Base-by-base conservation (phyloP, 768 basidiomycete species). In the Cyclocybe cylindracea region DNA sequence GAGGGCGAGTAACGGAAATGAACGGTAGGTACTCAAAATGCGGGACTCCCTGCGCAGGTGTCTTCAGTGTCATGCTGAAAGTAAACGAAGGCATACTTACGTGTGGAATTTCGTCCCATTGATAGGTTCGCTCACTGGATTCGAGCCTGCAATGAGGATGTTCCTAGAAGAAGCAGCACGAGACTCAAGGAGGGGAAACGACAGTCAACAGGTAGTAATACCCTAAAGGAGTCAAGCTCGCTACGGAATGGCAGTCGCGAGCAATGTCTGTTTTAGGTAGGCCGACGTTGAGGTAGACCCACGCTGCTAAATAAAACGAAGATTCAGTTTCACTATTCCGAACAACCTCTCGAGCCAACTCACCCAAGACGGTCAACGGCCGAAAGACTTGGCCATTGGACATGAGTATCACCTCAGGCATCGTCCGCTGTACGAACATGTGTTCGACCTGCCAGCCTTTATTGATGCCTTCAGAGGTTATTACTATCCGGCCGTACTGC, bases 181-280 rank as follows among this genome's bases (percentile, higher is more conserved):
- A 44, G 24, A 32, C 16, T n/a, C 19, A 10, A 8, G 9, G 13
- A 13, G 38, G 5, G 32, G 14, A 14, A 24, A 19, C 16, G 33
- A 3, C 8, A 34, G 19, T 31, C 8, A 13, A 16, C 11, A 10
- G 13, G 5, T 19, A 13, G 33, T 10, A 38, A 37, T 52, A 61
- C 60, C 82, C 59, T 76, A 58, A 77, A 16, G 80, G 77, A 7
- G 83, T 76, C 53, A 85, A 70, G 16, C 78, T 79, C 11, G 80
- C 81, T 4, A 71, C 70, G 3, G 82, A 84, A 65, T 87, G 85
- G 67, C 86, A 87, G 70, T 86, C 31, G 14, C 84, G 67, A 37
- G 83, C 69, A 56, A 85, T 75, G 33, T 66, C 50, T 5, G 70
- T 68, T 7, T 68, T 64, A 36, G 75, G 71, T 51, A 78, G 63